Evolutionary conservation across 495 filamentous ascomycete species (phyloP), one percentile per base, ranked within the genome.

Genomic region (Trichoderma orchidacearum): DNA sequence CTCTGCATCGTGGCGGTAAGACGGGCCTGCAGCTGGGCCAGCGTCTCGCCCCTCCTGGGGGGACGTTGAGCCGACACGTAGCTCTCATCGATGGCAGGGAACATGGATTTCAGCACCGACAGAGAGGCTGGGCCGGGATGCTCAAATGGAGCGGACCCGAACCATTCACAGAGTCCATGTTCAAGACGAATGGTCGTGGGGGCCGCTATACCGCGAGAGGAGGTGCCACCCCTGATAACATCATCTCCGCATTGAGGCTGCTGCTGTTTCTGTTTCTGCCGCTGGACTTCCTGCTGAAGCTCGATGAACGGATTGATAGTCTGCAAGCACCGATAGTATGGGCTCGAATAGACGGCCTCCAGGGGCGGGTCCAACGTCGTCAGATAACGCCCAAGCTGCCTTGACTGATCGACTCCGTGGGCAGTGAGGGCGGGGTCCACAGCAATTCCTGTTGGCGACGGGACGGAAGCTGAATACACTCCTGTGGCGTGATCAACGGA

Each of bases 301-400:
- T 83, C 77, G 11, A 87, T 77, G 23, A 81, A 79, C 0, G 91
- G 90, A 34, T 72, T 71, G 38, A 96, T 79, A 0, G 93, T 97
- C 68, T 96, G 88, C 18, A 97, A 72, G 66, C 93, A 98, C 55
- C 93, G 81, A 68, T 95, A 97, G 64, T 91, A 96, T 13, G 90
- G 89, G 59, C 84, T 89, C 13, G 78, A 84, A 73, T 95, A 96
- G 62, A 96, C 72, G 54, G 81, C 77, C 25, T 90, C 85, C 53
- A 87, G 75, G 31, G 84, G 78, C 11, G 89, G 85, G 23, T 83
- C 66, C 4, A 85, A 64, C 3, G 66, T 66, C n/a, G 68, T 41
- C 25, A 96, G 70, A 48, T 89, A 76, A 3, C 68, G 69, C 9
- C 81, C 87, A 28, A 97, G 80, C 68, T 96, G 83, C 48, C 82